phyloP scores from a whole-genome alignment of 2,329 filamentous ascomycete genomes.

The Mycosphaerella sp. region DNA sequence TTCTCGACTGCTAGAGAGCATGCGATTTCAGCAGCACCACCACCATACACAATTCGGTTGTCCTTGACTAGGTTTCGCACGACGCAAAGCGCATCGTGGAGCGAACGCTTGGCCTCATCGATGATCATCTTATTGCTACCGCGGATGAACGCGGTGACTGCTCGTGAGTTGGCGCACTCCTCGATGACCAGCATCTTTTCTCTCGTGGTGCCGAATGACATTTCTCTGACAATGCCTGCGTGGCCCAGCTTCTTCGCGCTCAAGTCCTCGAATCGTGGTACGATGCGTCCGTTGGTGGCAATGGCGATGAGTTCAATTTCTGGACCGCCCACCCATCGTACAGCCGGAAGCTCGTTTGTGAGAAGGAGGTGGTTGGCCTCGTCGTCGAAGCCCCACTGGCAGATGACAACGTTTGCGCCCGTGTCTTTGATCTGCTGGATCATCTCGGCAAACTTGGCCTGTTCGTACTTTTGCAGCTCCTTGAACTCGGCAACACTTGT shows the following conservation, averaged over 20 bases:
- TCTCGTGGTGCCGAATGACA: slow-evolving; percentile 93
- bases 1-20: slow-evolving; percentile 96
- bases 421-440: slow-evolving; percentile 97
- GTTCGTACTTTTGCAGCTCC: slow-evolving; percentile 92
- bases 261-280: slow-evolving; percentile 93
- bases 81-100: slow-evolving; percentile 96
- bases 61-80: slow-evolving; percentile 94
- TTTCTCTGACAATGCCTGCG: slow-evolving; percentile 85
- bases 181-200: slow-evolving; percentile 99
- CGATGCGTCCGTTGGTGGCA: slow-evolving; percentile 95
- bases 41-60: slow-evolving; percentile 95
- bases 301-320: slow-evolving; percentile 99
- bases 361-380: slow-evolving; percentile 96
- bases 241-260: slow-evolving; percentile 83
- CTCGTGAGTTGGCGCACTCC: slow-evolving; percentile 95
- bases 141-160: slow-evolving; percentile 91
- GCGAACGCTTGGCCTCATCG: slow-evolving; percentile 94
- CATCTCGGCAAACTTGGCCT: slow-evolving; percentile 96
- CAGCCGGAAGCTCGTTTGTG: slow-evolving; percentile 91
- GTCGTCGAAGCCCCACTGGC: slow-evolving; percentile 99
- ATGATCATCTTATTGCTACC: slow-evolving; percentile 99
- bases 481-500: slow-evolving; percentile 97
- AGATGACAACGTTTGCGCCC: slow-evolving; percentile 94
- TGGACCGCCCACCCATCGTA: slow-evolving; percentile 95
- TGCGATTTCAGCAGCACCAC: slow-evolving; percentile 92